Percentiles rank a stretch among this genome's conserved stretches.
Conservation (phyloP, 306 rosid genomes). For the Geum urbanum region DNA sequence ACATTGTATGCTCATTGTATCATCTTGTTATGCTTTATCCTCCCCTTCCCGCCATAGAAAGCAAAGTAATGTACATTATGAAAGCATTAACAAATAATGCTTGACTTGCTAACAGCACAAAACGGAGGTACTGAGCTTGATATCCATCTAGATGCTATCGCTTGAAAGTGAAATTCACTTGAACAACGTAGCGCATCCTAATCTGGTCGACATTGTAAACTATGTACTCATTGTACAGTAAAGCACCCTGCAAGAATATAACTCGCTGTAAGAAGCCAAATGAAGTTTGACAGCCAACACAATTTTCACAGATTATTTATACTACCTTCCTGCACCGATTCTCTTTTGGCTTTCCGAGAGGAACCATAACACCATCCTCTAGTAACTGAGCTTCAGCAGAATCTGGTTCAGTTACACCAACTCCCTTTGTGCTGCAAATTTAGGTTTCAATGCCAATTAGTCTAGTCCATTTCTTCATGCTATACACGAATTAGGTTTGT, state of each 20-base stretch:
- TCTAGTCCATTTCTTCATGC: background rate
- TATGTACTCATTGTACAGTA: conserved; percentile 81
- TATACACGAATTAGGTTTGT: background rate
- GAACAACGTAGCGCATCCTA: conserved; percentile 77
- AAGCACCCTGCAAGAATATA: conserved; percentile 47
- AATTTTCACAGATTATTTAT: background rate
- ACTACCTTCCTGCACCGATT: conserved; percentile 35
- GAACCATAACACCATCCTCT: conserved; percentile 68
- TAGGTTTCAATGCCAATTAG: conserved; percentile 14
- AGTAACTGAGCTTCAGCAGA: conserved; percentile 51
- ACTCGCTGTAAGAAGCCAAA: background rate
- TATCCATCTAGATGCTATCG: conserved; percentile 4
- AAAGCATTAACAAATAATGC: background rate
- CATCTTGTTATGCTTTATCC: background rate
- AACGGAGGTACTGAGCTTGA: background rate
- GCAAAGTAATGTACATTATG: background rate
- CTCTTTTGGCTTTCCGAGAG: conserved; percentile 58
- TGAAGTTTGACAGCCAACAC: background rate
- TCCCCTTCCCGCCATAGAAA: background rate
- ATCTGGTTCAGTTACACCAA: conserved; percentile 77
- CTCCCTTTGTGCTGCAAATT: conserved; percentile 76
- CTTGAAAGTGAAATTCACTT: conserved; percentile 64
- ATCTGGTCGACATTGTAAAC: conserved; percentile 86
- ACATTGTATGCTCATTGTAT: background rate
- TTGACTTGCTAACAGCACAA: too few species aligned